A percentile compares a stretch with the other conserved stretches of the same genome.
Conservation (phyloP, 495 filamentous ascomycete species). For the Aspergillus sclerotiicarbonarius region DNA sequence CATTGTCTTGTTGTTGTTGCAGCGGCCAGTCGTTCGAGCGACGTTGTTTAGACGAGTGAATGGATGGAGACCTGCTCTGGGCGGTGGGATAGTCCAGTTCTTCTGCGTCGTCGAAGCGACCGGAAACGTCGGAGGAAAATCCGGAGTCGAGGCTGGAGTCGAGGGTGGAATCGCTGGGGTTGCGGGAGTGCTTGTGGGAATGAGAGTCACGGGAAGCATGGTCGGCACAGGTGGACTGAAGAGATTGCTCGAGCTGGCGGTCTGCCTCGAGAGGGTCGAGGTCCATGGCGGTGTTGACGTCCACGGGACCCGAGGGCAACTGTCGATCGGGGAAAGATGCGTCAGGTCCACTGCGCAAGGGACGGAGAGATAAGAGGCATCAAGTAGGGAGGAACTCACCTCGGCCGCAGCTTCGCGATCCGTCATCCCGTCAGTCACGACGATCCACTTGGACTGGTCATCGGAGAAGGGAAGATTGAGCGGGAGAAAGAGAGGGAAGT, state of each 20-base stretch:
- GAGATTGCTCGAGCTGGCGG: conserved; percentile 24
- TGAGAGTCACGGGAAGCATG: conserved; percentile 22
- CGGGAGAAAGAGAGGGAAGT: conserved; percentile 4
- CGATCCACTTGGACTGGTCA: not conserved
- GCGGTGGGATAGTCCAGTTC: conserved; percentile 20
- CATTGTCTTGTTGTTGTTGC: conserved; percentile 2
- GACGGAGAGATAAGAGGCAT: not conserved
- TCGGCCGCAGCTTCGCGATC: not conserved
- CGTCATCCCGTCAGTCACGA: not conserved
- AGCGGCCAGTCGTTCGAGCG: conserved; percentile 51
- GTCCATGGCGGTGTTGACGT: conserved; percentile 12
- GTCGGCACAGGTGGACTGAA: conserved; percentile 18
- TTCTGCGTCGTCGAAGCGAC: conserved; percentile 44
- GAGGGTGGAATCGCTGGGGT: conserved; percentile 18
- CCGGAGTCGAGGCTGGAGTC: conserved; percentile 22
- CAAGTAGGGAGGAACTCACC: not conserved
- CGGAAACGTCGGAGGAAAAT: conserved; percentile 34
- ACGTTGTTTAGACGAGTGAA: conserved; percentile 42
- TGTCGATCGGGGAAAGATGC: not conserved
- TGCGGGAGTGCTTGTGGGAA: conserved; percentile 36
- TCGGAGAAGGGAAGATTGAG: not conserved
- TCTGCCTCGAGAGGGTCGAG: conserved; percentile 18
- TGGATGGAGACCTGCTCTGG: conserved; percentile 19
- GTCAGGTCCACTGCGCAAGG: conserved; percentile 3
- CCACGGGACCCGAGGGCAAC: conserved; percentile 8